Conservation (phyloP, 83 land plant genomes). For the Thuja plicata region DNA sequence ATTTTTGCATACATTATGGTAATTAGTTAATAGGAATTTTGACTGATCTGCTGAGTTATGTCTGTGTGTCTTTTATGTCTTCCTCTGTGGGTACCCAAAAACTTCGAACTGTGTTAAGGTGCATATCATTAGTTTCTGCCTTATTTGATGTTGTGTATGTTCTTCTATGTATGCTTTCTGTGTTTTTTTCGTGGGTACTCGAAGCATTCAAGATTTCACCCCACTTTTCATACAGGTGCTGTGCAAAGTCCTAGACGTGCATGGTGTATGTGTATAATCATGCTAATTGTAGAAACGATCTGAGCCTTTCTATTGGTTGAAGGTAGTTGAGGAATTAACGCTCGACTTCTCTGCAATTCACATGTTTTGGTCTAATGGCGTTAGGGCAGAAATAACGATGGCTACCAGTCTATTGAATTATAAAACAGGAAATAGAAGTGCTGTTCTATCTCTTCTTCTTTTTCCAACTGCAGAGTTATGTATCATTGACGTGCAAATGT, state of each 20-base stretch:
- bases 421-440: neutral
- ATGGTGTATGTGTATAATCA: neutral
- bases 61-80: neutral
- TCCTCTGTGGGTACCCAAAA: neutral
- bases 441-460: neutral
- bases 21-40: neutral
- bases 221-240: neutral
- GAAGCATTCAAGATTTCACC: neutral
- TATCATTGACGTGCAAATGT: neutral
- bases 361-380: neutral
- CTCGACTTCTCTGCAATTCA: neutral
- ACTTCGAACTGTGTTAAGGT: neutral
- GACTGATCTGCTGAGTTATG: neutral
- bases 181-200: neutral
- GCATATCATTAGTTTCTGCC: neutral
- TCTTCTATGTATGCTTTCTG: neutral
- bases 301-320: neutral
- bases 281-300: neutral
- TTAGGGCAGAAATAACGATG: neutral
- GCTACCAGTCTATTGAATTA: neutral
- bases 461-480: neutral
- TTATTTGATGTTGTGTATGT: neutral
- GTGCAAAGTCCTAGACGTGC: neutral
- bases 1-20: neutral
- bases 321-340: neutral